Base-by-base conservation (phyloP, 1,284 basidiomycete species). In the Moesziomyces globuligerus region DNA sequence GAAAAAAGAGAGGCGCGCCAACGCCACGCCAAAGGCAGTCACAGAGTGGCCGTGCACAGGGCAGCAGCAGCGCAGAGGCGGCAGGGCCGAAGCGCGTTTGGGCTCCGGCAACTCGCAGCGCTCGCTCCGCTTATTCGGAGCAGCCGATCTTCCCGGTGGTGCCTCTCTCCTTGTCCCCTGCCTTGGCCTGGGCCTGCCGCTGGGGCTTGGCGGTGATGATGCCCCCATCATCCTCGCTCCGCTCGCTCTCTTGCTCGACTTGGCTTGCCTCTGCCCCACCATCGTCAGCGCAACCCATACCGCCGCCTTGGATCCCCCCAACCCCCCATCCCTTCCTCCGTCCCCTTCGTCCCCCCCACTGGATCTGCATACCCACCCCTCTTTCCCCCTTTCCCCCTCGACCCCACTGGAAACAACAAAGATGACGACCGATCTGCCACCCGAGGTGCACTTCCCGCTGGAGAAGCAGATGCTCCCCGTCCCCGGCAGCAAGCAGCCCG, bases 401-500 rank as follows among this genome's bases (percentile, higher is more conserved):
- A 4, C 4, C 45, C 3, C 21, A 26, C 10, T 13, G 21, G 25
- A 3, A 21, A 21, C 34, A 15, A 23, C 8, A 24, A 66, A 25
- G 32, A 62, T 58, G 59, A 56, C 56, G 29, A 70, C 67, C 44
- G 67, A 70, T 29, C 29, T 70, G 32, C 67, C 67, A 10, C 26
- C 46, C 43, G 43, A 54, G 38, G 24, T 70, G 48, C 20, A 38
- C 23, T 58, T 64, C 46, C 58, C 73, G 24, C 46, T 78, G 49
- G 70, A 76, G 38, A 69, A 74, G 62, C 80, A 81, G 64, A 70
- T 77, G 61, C 40, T 79, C n/a, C 58, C 64, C 21, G 67, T 81
- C 17, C 78, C 78, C 23, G 65, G 62, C 18, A 41, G 66, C 23
- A 68, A 76, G 54, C 38, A 62, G 26, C 54, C 69, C 8, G 80